Evolutionary conservation across 306 rosid genomes (phyloP).

Genomic region (Pyrus betulifolia): DNA sequence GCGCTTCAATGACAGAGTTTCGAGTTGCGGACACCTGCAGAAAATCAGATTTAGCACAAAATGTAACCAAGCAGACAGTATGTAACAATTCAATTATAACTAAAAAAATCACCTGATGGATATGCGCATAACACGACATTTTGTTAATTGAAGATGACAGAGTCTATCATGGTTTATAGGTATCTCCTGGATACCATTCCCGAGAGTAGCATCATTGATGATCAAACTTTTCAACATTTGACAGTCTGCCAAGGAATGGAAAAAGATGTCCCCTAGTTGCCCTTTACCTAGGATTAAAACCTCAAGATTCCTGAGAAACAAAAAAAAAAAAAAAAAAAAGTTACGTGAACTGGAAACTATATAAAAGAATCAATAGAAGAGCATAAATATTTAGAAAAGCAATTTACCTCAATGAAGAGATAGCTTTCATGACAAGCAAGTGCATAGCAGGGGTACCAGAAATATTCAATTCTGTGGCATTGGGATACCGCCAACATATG

Average conservation of each 20-base stretch:
- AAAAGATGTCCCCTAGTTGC: slow-evolving; percentile 63
- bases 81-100: not conserved
- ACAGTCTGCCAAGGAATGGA: slow-evolving; percentile 71
- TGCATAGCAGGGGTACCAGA: slow-evolving; percentile 58
- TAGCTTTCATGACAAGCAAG: slow-evolving; percentile 71
- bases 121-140: slow-evolving; percentile 90
- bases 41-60: slow-evolving; percentile 12
- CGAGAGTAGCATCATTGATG: slow-evolving; percentile 82
- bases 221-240: slow-evolving; percentile 57
- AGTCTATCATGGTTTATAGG: slow-evolving; percentile 65
- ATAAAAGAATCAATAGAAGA: slow-evolving; percentile 10
- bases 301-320: slow-evolving; percentile 76
- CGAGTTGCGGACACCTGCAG: slow-evolving; percentile 88
- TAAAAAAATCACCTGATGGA: slow-evolving; percentile 59
- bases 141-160: slow-evolving; percentile 74
- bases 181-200: slow-evolving; percentile 84
- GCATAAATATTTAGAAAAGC: not conserved
- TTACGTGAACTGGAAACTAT: not conserved
- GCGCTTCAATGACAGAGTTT: slow-evolving; percentile 95
- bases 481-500: slow-evolving; percentile 93
- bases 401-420: slow-evolving; percentile 58
- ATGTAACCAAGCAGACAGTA: not conserved
- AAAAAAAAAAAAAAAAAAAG: not conserved
- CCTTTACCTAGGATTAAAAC: slow-evolving; percentile 73
- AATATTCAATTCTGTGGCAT: slow-evolving; percentile 79